Base-by-base conservation (phyloP, 2,329 filamentous ascomycete genomes). In the Penicillium sp. region DNA sequence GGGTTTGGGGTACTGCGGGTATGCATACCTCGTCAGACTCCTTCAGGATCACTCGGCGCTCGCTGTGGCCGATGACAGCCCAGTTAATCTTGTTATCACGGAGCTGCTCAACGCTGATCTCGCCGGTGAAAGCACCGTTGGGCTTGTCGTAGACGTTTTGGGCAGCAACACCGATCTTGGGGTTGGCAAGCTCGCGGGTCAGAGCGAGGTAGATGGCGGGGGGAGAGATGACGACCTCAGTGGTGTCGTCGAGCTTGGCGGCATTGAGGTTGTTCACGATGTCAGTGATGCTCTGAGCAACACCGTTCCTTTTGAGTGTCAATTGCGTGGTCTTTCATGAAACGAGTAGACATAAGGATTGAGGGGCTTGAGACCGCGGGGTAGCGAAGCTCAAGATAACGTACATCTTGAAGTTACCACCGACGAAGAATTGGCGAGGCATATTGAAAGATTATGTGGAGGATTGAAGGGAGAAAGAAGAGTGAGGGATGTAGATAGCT, bases 381-480 rank as follows among this genome's bases (percentile, higher is more conserved):
- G 64, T 58, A 68, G 59, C 62, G 52, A 37, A 50, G 53, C 35
- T 42, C 42, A 58, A 60, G 32, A 57, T 44, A 37, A 76, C 84
- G 74, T 81, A 96, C 92, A 97, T 97, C 85, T 99, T 97, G 83
- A 97, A 97, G 88, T 99, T 99, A 75, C 92, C 92, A 78, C 92
- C 92, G 78, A 96, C 90, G 78, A 96, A 96, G 84, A 96, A 96
- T 83, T 92, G 89, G 83, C 92, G 92, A 85, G 88, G 84, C 92
- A 96, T 96, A 72, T 73, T 90, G 84, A 79, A 74, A 51, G 42
- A 55, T 50, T 44, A 44, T 58, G 31, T 29, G 31, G 35, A 29
- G 32, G 34, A 40, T 24, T 31, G 55, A 57, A 52, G 39, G 38
- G 46, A 43, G 26, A 55, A 52, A 60, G 16, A 44, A 48, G 50